Conservation (phyloP, 495 filamentous ascomycete genomes). For the Penicillium flavigenum region DNA sequence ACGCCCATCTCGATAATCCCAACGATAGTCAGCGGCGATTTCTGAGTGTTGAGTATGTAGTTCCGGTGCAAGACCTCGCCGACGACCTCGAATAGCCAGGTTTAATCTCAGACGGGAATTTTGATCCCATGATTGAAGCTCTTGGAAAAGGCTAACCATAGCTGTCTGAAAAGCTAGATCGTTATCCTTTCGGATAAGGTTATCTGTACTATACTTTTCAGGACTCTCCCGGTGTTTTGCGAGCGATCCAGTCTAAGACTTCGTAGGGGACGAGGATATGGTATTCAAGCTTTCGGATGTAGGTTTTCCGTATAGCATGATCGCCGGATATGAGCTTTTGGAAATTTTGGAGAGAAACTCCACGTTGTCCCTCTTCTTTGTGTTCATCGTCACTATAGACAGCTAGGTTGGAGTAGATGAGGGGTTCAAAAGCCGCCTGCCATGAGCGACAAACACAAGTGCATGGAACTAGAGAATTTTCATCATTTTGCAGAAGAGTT, state of each 20-base stretch:
- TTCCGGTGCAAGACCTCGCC: neutral
- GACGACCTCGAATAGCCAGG: neutral
- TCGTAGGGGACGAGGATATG: constrained; percentile 3
- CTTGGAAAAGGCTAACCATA: neutral
- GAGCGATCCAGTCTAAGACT: neutral
- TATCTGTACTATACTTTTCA: neutral
- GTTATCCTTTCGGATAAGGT: neutral
- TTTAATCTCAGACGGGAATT: neutral
- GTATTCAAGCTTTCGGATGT: constrained; percentile 1
- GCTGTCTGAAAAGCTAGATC: neutral
- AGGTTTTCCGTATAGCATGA: neutral
- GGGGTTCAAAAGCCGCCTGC: constrained; percentile 3
- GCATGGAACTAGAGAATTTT: no score
- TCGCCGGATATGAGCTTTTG: constrained; percentile 6
- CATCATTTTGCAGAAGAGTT: no score
- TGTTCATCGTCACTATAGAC: constrained; percentile 6
- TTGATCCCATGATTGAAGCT: neutral
- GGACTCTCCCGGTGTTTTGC: neutral
- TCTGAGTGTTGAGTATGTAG: neutral
- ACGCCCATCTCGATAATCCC: neutral
- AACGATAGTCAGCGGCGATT: neutral
- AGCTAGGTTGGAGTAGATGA: neutral
- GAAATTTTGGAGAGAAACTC: neutral
- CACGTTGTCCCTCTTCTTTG: constrained; percentile 1
- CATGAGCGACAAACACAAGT: no score